A percentile compares a stretch with the other conserved stretches of the same genome.
Evolutionary conservation across 2,329 filamentous ascomycete genomes (phyloP).

Genomic region (Talaromyces sp.): DNA sequence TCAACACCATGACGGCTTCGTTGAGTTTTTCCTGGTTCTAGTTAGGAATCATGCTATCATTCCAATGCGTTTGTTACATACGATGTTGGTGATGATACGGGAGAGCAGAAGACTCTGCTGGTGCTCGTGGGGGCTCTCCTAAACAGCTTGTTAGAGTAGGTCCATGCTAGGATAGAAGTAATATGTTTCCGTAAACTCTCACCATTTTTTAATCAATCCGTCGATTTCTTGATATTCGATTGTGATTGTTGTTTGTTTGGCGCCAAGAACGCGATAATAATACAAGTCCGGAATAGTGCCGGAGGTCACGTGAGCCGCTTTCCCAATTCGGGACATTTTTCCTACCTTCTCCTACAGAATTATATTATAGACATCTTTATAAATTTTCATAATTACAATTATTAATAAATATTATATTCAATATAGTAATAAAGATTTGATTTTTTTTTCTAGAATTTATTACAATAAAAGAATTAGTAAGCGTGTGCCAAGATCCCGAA

Average conservation of each 20-base stretch:
- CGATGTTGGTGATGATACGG: slow-evolving; percentile 95
- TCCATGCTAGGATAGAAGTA: not conserved
- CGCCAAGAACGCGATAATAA: slow-evolving; percentile 10
- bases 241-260: slow-evolving; percentile 8
- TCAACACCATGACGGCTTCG: slow-evolving; percentile 86
- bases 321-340: too few relatives aligned
- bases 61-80: slow-evolving; percentile 37
- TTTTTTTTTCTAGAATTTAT: too few relatives aligned
- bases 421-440: too few relatives aligned
- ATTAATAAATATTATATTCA: too few relatives aligned
- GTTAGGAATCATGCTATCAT: slow-evolving; percentile 2
- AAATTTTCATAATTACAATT: too few relatives aligned
- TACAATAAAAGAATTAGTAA: too few relatives aligned
- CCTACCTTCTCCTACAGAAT: too few relatives aligned
- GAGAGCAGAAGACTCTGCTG: slow-evolving; percentile 91
- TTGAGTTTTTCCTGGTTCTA: slow-evolving; percentile 83
- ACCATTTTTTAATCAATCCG: not conserved
- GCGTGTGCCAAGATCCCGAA: too few relatives aligned
- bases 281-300: not conserved
- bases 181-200: not conserved
- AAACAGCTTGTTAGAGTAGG: not conserved
- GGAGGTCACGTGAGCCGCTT: not conserved
- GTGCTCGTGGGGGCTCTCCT: slow-evolving; percentile 96
- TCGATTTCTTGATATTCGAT: not conserved
- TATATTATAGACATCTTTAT: not conserved